phyloP scores from a whole-genome alignment of 1,139 yeast genomes.

The Pichia sp. region DNA sequence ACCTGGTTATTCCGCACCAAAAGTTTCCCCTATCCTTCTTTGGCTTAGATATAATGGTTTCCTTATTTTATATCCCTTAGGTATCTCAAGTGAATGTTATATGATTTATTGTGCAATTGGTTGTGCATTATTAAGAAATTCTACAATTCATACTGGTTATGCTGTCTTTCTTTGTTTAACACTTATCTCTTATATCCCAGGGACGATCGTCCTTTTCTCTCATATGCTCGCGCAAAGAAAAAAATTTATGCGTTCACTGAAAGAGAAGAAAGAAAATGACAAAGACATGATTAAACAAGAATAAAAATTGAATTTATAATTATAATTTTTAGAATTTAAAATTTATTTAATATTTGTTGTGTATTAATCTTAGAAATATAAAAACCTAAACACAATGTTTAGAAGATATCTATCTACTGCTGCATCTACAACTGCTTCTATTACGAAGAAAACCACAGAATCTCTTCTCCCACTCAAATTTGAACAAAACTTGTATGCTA shows the following conservation, averaged over 20 bases:
- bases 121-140: conserved; percentile 55
- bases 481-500: conserved; percentile 69
- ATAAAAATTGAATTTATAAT: not conserved
- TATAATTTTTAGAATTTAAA: no score
- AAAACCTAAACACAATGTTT: not conserved
- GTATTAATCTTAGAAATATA: no score
- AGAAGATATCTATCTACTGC: conserved; percentile 9
- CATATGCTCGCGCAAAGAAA: conserved; percentile 88
- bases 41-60: conserved; percentile 81
- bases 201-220: conserved; percentile 74
- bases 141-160: conserved; percentile 16
- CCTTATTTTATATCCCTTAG: conserved; percentile 78
- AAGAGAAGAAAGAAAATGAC: conserved; percentile 13
- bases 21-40: conserved; percentile 53
- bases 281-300: not conserved
- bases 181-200: conserved; percentile 72
- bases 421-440: not conserved
- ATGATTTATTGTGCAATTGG: conserved; percentile 46
- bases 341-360: no score
- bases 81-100: conserved; percentile 76
- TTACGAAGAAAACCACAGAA: not conserved
- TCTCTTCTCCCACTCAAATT: conserved; percentile 41
- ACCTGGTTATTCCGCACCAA: conserved; percentile 23
- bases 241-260: conserved; percentile 33
- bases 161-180: conserved; percentile 11